Base-by-base conservation (phyloP, 306 rosid species). In the Inga laurina region DNA sequence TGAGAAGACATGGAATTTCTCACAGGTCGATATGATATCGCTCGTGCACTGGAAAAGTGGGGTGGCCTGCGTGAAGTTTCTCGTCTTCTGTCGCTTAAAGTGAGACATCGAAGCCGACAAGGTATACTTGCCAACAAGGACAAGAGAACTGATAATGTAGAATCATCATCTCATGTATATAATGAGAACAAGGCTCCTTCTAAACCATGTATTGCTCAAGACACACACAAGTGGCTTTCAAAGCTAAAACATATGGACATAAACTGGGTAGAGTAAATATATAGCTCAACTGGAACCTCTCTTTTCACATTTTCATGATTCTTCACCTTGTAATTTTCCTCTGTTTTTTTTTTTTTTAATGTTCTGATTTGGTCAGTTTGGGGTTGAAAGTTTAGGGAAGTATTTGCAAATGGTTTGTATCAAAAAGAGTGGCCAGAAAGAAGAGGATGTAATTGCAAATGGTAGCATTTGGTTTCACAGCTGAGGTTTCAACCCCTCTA, bases 41-140 rank as follows among this genome's bases (percentile, higher is more conserved):
- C 99, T 0, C 99, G 93, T 3, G 97, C 98, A 2, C 64, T 96
- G 72, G 99, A 96, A 83, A 96, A 92, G 78, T 94, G 98, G 99
- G 99, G 99, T 1, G 99, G 99, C 32, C 93, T 96, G 39, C 94
- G 83, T 72, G 97, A 96, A 84, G 99, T 96, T 81, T 91, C 98
- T 19, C 97, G 97, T 10, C 97, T 96, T 79, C 80, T 96, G 49
- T 88, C 97, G 2, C 93, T 96, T 24, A 89, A 94, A 80, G 90
- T 82, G 80, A 94, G 97, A 82, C 89, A 85, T 77, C 91, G 88
- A 41, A 89, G 88, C 67, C 87, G 94, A 84, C 93, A 87, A 68
- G 80, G 85, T 49, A 81, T 57, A 81, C 74, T 76, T 73, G 81
- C 67, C 64, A 89, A 84, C 67, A 89, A 84, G 64, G 97, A 90